Conservation (phyloP, 345 rosid genomes). For the Eucalyptus fibrosa region DNA sequence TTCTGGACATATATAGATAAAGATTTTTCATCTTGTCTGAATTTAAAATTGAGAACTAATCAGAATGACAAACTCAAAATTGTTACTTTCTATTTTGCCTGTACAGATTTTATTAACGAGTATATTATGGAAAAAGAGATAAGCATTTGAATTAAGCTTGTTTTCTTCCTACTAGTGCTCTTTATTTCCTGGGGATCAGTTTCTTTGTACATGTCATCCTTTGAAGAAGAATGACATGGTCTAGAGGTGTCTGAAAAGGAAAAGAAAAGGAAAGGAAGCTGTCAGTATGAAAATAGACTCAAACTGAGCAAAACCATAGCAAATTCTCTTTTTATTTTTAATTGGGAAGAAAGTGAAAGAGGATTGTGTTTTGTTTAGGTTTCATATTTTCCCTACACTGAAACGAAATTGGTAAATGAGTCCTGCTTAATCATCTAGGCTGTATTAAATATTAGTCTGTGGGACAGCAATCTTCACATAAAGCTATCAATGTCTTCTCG, state of each 20-base stretch:
- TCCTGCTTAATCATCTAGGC: neutral
- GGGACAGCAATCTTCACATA: neutral
- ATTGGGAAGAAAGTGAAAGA: neutral
- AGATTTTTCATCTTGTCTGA: neutral
- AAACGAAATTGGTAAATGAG: neutral
- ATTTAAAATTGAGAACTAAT: neutral
- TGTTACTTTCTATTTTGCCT: neutral
- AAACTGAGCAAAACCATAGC: neutral
- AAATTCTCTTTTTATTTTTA: neutral
- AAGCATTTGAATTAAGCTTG: neutral
- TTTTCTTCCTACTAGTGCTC: neutral
- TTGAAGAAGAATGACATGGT: neutral
- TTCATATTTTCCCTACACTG: neutral
- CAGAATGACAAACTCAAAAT: neutral
- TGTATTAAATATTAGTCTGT: neutral
- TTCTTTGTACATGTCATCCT: neutral
- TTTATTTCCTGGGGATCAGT: neutral
- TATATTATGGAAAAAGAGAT: neutral
- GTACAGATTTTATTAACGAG: neutral
- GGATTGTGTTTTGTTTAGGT: neutral
- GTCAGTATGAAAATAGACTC: neutral
- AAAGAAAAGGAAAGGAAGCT: neutral
- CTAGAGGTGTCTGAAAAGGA: neutral
- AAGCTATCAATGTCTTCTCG: neutral
- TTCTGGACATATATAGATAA: neutral